These are phyloP conservation scores for Ophiocordyceps australis DNA, from an alignment of 2,329 filamentous ascomycete species.

Conservation along the genomic window DNA sequence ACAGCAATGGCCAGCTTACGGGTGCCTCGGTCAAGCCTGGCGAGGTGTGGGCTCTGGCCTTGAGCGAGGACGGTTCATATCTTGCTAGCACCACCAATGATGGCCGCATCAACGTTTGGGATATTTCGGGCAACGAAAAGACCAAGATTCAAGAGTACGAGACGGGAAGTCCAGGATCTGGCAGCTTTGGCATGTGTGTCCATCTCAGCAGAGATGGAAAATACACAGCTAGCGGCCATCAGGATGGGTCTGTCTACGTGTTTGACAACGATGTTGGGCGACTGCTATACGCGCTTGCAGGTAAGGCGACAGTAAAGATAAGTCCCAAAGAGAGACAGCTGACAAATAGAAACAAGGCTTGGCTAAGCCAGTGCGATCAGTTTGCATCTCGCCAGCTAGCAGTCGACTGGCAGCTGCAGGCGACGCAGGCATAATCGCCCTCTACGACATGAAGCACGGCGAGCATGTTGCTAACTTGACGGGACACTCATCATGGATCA, in stretches of 20 bases:
- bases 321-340: no score
- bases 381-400: slow-evolving; percentile 75
- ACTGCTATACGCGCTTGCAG: slow-evolving; percentile 69
- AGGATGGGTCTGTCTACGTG: slow-evolving; percentile 81
- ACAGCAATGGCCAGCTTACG: slow-evolving; percentile 19
- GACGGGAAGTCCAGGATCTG: slow-evolving; percentile 50
- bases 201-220: slow-evolving; percentile 65
- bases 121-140: slow-evolving; percentile 35
- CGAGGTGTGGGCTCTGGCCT: slow-evolving; percentile 72
- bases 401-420: slow-evolving; percentile 78
- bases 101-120: slow-evolving; percentile 81
- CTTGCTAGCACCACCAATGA: slow-evolving; percentile 79
- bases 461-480: slow-evolving; percentile 78
- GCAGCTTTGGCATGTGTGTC: slow-evolving; percentile 78
- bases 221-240: slow-evolving; percentile 80
- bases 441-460: slow-evolving; percentile 84
- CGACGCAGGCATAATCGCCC: slow-evolving; percentile 70
- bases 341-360: slow-evolving; percentile 37
- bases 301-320: no score
- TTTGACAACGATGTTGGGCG: slow-evolving; percentile 86
- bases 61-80: slow-evolving; percentile 70
- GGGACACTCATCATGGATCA: slow-evolving; percentile 74
- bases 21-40: slow-evolving; percentile 35
- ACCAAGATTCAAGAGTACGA: slow-evolving; percentile 68
- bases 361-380: slow-evolving; percentile 66